These are phyloP conservation scores for Tubosaeta sp. DNA, from an alignment of 768 basidiomycete genomes.

Conservation along the genomic window DNA sequence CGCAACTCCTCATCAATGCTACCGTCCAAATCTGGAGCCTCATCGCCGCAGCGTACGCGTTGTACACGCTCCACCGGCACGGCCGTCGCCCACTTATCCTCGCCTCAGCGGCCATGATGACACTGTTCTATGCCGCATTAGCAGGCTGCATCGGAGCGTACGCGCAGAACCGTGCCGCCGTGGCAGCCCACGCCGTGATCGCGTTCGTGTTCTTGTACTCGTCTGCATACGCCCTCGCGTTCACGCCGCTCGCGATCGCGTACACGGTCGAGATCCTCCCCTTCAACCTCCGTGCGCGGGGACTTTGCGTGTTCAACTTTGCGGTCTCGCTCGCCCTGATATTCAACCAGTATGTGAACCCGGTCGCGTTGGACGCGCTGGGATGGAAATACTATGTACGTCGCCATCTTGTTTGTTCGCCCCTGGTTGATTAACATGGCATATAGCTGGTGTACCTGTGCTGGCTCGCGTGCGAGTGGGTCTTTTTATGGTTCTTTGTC, in stretches of 20 bases:
- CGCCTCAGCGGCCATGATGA: constrained; percentile 53
- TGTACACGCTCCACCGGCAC: constrained; percentile 46
- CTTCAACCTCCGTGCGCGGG: constrained; percentile 74
- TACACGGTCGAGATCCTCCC: constrained; percentile 78
- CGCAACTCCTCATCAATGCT: constrained; percentile 61
- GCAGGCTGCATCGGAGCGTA: constrained; percentile 62
- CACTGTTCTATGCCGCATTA: constrained; percentile 61
- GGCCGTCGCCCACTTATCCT: constrained; percentile 68
- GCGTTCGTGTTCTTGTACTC: constrained; percentile 58
- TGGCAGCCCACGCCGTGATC: constrained; percentile 46
- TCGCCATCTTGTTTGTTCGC: neutral
- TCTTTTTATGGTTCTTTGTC: constrained; percentile 10
- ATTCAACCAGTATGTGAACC: constrained; percentile 80
- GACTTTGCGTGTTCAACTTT: constrained; percentile 72
- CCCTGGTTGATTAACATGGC: neutral
- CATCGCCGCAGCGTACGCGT: constrained; percentile 10
- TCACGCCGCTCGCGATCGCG: constrained; percentile 64
- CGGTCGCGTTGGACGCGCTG: constrained; percentile 56
- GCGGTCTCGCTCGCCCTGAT: constrained; percentile 60
- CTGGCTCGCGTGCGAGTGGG: constrained; percentile 14
- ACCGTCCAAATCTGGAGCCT: constrained; percentile 46
- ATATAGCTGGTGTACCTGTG: constrained; percentile 17
- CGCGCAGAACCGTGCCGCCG: constrained; percentile 34
- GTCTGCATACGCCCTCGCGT: constrained; percentile 61
- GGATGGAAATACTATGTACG: constrained; percentile 46